A percentile compares a stretch with the other conserved stretches of the same genome.
phyloP scores from a whole-genome alignment of 495 filamentous ascomycete genomes.

The Hyaloscypha variabilis region DNA sequence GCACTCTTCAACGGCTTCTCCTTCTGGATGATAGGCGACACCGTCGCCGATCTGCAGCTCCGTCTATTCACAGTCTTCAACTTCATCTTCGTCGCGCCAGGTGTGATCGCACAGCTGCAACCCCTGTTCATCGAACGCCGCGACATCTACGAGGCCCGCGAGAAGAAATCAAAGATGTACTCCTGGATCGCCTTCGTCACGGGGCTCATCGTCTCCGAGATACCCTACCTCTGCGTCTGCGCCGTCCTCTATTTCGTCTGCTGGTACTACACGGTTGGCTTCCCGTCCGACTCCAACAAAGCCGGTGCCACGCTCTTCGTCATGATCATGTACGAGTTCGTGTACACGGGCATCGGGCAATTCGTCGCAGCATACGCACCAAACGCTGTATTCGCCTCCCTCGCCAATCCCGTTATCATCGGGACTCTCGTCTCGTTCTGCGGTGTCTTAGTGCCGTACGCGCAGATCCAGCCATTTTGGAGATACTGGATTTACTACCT shows the following conservation, averaged over 20 bases:
- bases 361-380: conserved; percentile 58
- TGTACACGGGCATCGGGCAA: conserved; percentile 52
- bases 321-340: conserved; percentile 49
- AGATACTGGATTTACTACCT: conserved; percentile 62
- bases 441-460: conserved; percentile 56
- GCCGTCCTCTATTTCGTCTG: conserved; percentile 59
- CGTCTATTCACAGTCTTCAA: conserved; percentile 42
- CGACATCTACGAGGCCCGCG: conserved; percentile 72
- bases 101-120: conserved; percentile 55
- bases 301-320: conserved; percentile 47
- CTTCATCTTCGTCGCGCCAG: conserved; percentile 39
- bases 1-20: conserved; percentile 60
- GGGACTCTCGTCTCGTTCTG: conserved; percentile 55
- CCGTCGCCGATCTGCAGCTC: conserved; percentile 38
- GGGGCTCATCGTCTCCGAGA: conserved; percentile 57
- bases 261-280: conserved; percentile 62
- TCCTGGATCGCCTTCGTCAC: conserved; percentile 63
- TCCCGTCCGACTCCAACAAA: conserved; percentile 43
- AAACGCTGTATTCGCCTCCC: conserved; percentile 54
- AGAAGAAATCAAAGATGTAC: conserved; percentile 75
- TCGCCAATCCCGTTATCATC: conserved; percentile 56
- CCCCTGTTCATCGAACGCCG: conserved; percentile 69
- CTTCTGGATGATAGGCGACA: conserved; percentile 41
- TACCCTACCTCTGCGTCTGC: conserved; percentile 61
- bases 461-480: conserved; percentile 57